A percentile compares a stretch with the other conserved stretches of the same genome.
Conservation (phyloP, 495 filamentous ascomycete species). For the Bathelium albidoporum region DNA sequence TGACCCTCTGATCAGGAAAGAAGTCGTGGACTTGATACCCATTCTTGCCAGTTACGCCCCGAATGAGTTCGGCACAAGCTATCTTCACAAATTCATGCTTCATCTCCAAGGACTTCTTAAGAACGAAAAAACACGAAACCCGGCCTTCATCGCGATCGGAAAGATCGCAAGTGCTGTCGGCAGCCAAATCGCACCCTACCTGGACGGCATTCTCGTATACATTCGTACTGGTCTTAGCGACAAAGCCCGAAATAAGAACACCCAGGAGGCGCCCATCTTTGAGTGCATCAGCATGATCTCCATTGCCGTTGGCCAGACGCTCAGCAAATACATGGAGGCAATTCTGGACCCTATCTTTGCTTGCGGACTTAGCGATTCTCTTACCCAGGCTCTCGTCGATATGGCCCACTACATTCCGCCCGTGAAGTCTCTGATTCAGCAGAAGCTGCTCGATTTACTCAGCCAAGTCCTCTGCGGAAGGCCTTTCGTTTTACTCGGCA, state of each 20-base stretch:
- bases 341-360: slow-evolving; percentile 93
- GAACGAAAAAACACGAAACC: slow-evolving; percentile 82
- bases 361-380: slow-evolving; percentile 80
- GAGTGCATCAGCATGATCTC: slow-evolving; percentile 96
- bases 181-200: slow-evolving; percentile 84
- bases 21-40: slow-evolving; percentile 81
- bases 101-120: slow-evolving; percentile 93
- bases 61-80: slow-evolving; percentile 66
- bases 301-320: slow-evolving; percentile 84
- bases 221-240: slow-evolving; percentile 81
- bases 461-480: slow-evolving; percentile 87
- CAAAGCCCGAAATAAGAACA: slow-evolving; percentile 65
- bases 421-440: slow-evolving; percentile 83
- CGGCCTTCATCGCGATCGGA: slow-evolving; percentile 89
- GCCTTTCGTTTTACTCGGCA: slow-evolving; percentile 82
- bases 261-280: slow-evolving; percentile 87
- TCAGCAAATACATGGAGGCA: slow-evolving; percentile 97
- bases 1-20: slow-evolving; percentile 73
- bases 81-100: slow-evolving; percentile 93
- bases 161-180: slow-evolving; percentile 93
- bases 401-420: slow-evolving; percentile 98
- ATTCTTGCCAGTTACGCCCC: slow-evolving; percentile 89
- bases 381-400: slow-evolving; percentile 90
- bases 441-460: slow-evolving; percentile 85
- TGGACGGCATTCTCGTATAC: slow-evolving; percentile 85